These are phyloP conservation scores for Leersia perrieri DNA, from an alignment of 176 grass and related monocot species.

Conservation along the genomic window DNA sequence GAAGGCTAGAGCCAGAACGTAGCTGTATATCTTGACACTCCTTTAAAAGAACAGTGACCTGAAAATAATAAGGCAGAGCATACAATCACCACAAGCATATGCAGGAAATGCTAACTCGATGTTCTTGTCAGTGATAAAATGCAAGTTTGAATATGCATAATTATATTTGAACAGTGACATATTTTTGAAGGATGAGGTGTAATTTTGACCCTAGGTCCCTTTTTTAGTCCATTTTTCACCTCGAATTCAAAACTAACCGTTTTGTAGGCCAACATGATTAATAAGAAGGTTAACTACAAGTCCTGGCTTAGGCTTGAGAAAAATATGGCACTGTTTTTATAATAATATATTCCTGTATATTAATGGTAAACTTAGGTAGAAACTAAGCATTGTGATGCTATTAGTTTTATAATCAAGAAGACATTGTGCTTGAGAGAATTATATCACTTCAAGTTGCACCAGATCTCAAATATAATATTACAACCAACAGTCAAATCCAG, in stretches of 20 bases:
- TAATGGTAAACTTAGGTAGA: no score
- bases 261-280: no score
- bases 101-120: not conserved
- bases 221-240: not conserved
- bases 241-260: not conserved
- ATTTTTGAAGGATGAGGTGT: not conserved
- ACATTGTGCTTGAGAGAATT: not conserved
- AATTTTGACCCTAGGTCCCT: not conserved
- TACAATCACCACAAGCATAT: constrained; percentile 16
- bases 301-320: no score
- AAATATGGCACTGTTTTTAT: no score
- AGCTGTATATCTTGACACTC: constrained; percentile 96
- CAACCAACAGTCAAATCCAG: not conserved
- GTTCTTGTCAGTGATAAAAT: not conserved
- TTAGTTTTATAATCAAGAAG: no score
- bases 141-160: not conserved
- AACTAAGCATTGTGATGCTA: no score
- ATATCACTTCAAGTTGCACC: not conserved
- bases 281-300: no score
- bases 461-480: not conserved
- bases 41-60: constrained; percentile 88
- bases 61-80: constrained; percentile 7
- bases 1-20: constrained; percentile 69
- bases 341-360: no score
- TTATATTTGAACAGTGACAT: not conserved